Evolutionary conservation across 164 flowering plant genomes (phyloP), one percentile per base, ranked within the genome.

Genomic region (Santalum album): DNA sequence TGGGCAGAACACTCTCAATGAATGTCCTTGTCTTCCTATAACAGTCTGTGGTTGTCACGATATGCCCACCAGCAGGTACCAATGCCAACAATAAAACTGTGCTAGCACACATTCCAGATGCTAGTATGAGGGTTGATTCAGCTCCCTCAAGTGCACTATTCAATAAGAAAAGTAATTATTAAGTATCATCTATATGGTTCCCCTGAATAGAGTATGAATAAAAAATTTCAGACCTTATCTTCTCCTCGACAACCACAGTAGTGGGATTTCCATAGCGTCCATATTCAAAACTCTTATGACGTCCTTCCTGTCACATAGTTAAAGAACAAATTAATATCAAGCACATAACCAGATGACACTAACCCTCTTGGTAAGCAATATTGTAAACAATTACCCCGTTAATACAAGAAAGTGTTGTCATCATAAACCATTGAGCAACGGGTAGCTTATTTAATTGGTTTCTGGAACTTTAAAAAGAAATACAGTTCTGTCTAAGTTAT

Each of bases 51-150:
- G 99, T 92, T 9, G 95, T 92, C 56, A 92, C 80, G 45, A 92
- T 67, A 73, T 92, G 99, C 48, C 99, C 97, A 57, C 96, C 99
- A 60, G 86, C 85, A 25, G 89, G 84, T 59, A 90, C 90, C 79
- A 92, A 71, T 62, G 99, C 95, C 84, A 89, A 49, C 58, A 92
- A 44, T 84, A 90, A 38, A 47, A 85, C 80, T 17, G 77, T 84
- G 65, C 84, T 83, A 52, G 92, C 96, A 72, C 84, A 83, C 97
- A 89, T 92, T 49, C 99, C 99, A 68, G 99, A 92, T 58, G 97
- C 95, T 82, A 81, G 21, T 21, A 92, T 56, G 61, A 89, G 7
- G 12, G 99, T 89, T 44, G 97, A 76, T 69, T 92, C 97, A 68
- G 99, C 97, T 53, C 92, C 96, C 72, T 92, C 99, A 27, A 92